phyloP scores from a whole-genome alignment of 2,329 filamentous ascomycete genomes.

The Arthrobotrys iridis region DNA sequence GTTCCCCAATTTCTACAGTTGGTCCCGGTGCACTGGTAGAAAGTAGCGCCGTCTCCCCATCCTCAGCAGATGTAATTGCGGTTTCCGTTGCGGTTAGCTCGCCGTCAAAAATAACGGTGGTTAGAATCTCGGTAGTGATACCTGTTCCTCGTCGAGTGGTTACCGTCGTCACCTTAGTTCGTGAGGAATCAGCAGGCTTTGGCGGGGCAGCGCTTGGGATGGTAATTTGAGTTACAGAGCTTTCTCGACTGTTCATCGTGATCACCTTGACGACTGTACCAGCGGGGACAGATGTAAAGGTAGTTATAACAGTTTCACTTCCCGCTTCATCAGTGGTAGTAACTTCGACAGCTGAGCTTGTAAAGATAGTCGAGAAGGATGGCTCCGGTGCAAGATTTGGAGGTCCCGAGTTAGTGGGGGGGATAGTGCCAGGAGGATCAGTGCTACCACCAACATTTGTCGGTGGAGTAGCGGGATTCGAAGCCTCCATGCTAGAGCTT shows the following conservation, averaged over 20 bases:
- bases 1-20: too few species aligned
- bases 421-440: neutral
- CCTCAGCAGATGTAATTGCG: neutral
- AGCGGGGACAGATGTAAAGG: slow-evolving; percentile 7
- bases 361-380: slow-evolving; percentile 1
- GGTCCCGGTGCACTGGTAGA: too few species aligned
- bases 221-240: slow-evolving; percentile 13
- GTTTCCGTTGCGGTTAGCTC: neutral
- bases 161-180: slow-evolving; percentile 14
- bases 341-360: neutral
- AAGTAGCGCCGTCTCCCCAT: too few species aligned
- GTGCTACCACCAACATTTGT: neutral
- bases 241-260: slow-evolving; percentile 19
- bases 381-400: slow-evolving; percentile 8
- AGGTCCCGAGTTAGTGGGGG: neutral
- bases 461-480: too few species aligned
- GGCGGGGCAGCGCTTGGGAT: neutral
- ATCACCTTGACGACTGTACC: slow-evolving; percentile 7
- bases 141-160: slow-evolving; percentile 16
- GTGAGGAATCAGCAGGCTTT: neutral
- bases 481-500: slow-evolving; percentile 3
- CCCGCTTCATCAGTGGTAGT: slow-evolving; percentile 24
- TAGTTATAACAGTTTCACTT: slow-evolving; percentile 23
- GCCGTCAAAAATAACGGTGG: slow-evolving; percentile 1
- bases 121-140: neutral